Base-by-base conservation (phyloP, 75 land plant species). In the Gnetum montanum region DNA sequence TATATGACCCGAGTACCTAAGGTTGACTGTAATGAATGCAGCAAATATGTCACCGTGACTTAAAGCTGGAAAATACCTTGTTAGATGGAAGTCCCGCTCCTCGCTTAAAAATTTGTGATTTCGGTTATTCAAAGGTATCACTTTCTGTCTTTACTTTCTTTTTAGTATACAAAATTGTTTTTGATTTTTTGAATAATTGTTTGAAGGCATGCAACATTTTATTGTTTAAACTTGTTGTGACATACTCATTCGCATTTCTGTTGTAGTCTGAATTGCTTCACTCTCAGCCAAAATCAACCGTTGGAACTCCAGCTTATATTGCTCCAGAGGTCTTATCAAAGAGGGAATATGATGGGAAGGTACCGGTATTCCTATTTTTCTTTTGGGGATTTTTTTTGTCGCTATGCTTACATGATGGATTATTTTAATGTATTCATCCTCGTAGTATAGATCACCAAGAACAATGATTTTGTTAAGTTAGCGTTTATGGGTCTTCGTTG, bases 21-120 rank as follows among this genome's bases (percentile, higher is more conserved):
- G 3, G 11, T 12, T 57, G 6, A 8, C 7, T 41, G 11, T 43
- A 41, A 43, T 18, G 16, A 37, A 37, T 54, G 24, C 46, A 74
- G 77, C 67, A 74, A 70, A 62, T 84, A 24, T 84, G 88, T 46
- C 88, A 84, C 46, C 70, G 88, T 27, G 88, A 84, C 46, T 67
- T 84, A n/a, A 84, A 84, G 65, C 57, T 84, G 61, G 88, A 84
- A 31, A 84, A 84, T 54, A 76, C 84, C 8, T 68, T 84, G 16
- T 61, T 84, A 47, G 88, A 84, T 70, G 84, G 84, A 66, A 80
- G 84, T 63, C 69, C 88, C 25, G 66, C 77, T 26, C 88, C 88
- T 5, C 84, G 77, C 0, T 63, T 84, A 12, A 85, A 85, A 54
- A 85, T 85, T 37, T 85, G 89, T 48, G 89, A 85, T 60, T 85